These are phyloP conservation scores for Pulveroboletus sp. DNA, from an alignment of 768 basidiomycete species.

Conservation along the genomic window DNA sequence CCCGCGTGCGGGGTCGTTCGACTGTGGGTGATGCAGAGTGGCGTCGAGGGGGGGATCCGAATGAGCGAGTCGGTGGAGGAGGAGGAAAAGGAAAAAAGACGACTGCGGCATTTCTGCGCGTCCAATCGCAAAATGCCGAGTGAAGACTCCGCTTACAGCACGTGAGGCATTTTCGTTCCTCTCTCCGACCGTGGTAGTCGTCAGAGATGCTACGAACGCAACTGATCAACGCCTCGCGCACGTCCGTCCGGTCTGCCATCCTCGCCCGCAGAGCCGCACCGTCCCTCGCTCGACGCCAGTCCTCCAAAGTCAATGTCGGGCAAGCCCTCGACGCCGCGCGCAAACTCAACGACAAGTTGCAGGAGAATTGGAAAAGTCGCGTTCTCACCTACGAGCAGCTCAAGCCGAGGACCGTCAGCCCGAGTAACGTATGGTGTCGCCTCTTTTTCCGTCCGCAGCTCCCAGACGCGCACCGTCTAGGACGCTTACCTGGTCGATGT, in stretches of 20 bases:
- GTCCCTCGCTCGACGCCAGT: slow-evolving; percentile 31
- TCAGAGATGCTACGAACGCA: slow-evolving; percentile 23
- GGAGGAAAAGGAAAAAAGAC: background rate
- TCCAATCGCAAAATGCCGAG: slow-evolving; percentile 32
- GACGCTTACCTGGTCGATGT: slow-evolving; percentile 79
- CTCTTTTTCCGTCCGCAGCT: background rate
- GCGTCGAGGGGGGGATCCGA: too few species aligned
- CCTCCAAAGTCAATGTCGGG: slow-evolving; percentile 24
- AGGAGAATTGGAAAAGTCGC: slow-evolving; percentile 73
- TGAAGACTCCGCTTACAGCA: background rate
- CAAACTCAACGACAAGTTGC: slow-evolving; percentile 35
- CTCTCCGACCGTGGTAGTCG: too few species aligned
- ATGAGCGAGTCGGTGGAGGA: too few species aligned
- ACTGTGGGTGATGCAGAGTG: too few species aligned
- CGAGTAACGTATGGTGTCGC: slow-evolving; percentile 47
- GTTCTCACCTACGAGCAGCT: slow-evolving; percentile 75
- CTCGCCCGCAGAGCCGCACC: slow-evolving; percentile 1
- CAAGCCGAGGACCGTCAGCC: slow-evolving; percentile 73
- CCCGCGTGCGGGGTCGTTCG: too few species aligned
- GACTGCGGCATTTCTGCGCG: slow-evolving; percentile 40
- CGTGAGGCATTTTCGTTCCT: background rate
- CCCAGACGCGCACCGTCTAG: slow-evolving; percentile 35
- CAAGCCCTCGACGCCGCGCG: slow-evolving; percentile 29
- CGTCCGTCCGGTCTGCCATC: slow-evolving; percentile 6
- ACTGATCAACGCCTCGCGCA: slow-evolving; percentile 13